Evolutionary conservation across 2,329 filamentous ascomycete species (phyloP), one percentile per base, ranked within the genome.

Genomic region (Beauveria australis): DNA sequence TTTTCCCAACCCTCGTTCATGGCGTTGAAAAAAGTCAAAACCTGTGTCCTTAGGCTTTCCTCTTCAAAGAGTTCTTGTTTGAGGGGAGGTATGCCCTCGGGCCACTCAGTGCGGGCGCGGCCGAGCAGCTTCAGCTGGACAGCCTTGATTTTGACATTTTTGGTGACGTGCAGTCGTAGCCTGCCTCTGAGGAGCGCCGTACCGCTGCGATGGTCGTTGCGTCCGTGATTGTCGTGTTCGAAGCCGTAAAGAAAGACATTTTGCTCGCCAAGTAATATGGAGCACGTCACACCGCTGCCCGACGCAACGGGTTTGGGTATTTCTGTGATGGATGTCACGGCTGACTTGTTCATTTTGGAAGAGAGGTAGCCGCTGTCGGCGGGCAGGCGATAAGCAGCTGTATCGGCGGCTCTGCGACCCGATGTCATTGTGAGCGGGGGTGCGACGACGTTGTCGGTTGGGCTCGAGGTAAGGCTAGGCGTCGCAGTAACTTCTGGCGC

Each of bases 81-180:
- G 61, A 88, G 82, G 0, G 92, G 92, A 3, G 94, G 93, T 33
- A 97, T 94, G 55, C 92, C 91, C 77, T 97, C 94, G 18, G 94
- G 93, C 94, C 94, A 99, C 70, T 96, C 92, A 1, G 94, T 97
- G 64, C 89, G 84, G 3, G 92, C 91, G 70, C 86, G 88, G 33
- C 93, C 94, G 46, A 87, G 84, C 66, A 99, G 89, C 68, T 90
- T 93, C 57, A 99, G 79, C 6, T 89, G 92, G 26, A 99, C 84
- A 4, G 91, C 88, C 77, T 96, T 97, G 66, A 99, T 87, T 75
- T 99, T 99, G 52, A 92, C 86, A 65, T 90, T 89, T 71, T 97
- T 97, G 51, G 89, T 87, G 14, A 97, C 83, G 62, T 88, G 88
- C 44, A 99, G 72, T 67, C 90, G 88, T 60, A 99, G 74, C 65